Evolutionary conservation across 1,284 basidiomycete species (phyloP), one percentile per base, ranked within the genome.

Genomic region (Ustilago xerochloae): DNA sequence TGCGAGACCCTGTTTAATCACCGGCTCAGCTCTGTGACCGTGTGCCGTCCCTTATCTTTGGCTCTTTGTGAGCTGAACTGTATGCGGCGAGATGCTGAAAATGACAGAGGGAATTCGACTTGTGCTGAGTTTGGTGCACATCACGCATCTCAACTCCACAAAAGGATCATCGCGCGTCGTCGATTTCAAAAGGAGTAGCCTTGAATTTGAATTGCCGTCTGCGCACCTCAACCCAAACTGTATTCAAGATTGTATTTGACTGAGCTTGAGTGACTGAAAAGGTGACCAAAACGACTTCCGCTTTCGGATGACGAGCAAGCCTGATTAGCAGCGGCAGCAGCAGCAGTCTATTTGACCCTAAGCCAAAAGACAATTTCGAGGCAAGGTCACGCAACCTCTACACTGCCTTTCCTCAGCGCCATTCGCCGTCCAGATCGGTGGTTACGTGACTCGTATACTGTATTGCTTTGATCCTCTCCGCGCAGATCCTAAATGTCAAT

Each of bases 71-170:
- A 9, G n/a, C n/a, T n/a, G n/a, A n/a, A n/a, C 55, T 53, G 29
- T 26, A 48, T 59, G 43, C 48, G 57, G 41, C 29, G 36, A n/a
- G n/a, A n/a, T n/a, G n/a, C 5, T 12, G 4, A 38, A 53, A 43
- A 56, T 33, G 29, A n/a, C n/a, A n/a, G n/a, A n/a, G 39, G 22
- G 22, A 43, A 13, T 45, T 30, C 51, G 48, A 47, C 16, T 26
- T 28, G 24, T 33, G 60, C 65, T 63, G 65, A 68, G 65, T 62
- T 59, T 46, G 4, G 39, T 22, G 35, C 28, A 47, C 39, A n/a
- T n/a, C n/a, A n/a, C n/a, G n/a, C n/a, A n/a, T 32, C 18, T 63
- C 61, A 69, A 69, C 66, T 69, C 61, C 66, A 69, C 66, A 69
- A n/a, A n/a, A 46, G 41, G 52, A 63, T 69, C 66, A 69, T 63